These are phyloP conservation scores for Penicillium sp. DNA, from an alignment of 2,329 filamentous ascomycete genomes.

Conservation along the genomic window DNA sequence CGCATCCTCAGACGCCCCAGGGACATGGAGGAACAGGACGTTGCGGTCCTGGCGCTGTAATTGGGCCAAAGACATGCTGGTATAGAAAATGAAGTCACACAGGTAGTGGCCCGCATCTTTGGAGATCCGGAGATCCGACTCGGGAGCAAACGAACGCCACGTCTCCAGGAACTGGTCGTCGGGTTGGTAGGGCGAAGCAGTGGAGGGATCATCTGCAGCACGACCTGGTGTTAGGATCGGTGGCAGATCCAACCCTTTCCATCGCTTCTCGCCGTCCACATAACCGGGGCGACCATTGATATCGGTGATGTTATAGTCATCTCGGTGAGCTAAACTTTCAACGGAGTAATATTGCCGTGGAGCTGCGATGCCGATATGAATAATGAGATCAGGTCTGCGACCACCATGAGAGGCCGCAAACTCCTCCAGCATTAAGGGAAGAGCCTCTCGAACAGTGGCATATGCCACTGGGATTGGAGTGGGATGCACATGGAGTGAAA, in stretches of 20 bases:
- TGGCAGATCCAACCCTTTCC: constrained; percentile 51
- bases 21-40: constrained; percentile 72
- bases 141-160: constrained; percentile 37
- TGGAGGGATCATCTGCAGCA: constrained; percentile 10
- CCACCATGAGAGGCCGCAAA: constrained; percentile 42
- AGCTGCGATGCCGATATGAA: constrained; percentile 79
- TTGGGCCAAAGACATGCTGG: constrained; percentile 55
- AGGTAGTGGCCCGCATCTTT: constrained; percentile 71
- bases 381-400: constrained; percentile 60
- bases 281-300: constrained; percentile 58
- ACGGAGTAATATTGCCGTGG: constrained; percentile 66
- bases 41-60: constrained; percentile 36
- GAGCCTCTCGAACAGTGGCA: constrained; percentile 59
- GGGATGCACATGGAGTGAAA: constrained; percentile 55
- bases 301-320: constrained; percentile 69
- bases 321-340: constrained; percentile 68
- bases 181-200: constrained; percentile 29
- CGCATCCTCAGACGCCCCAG: constrained; percentile 55
- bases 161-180: constrained; percentile 35
- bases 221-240: constrained; percentile 56
- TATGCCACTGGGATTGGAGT: constrained; percentile 71
- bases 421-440: constrained; percentile 62
- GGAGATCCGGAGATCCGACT: constrained; percentile 56
- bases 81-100: constrained; percentile 78
- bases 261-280: constrained; percentile 51